phyloP scores from a whole-genome alignment of 805 yeast genomes.

The Cyberlindnera bimundalis region DNA sequence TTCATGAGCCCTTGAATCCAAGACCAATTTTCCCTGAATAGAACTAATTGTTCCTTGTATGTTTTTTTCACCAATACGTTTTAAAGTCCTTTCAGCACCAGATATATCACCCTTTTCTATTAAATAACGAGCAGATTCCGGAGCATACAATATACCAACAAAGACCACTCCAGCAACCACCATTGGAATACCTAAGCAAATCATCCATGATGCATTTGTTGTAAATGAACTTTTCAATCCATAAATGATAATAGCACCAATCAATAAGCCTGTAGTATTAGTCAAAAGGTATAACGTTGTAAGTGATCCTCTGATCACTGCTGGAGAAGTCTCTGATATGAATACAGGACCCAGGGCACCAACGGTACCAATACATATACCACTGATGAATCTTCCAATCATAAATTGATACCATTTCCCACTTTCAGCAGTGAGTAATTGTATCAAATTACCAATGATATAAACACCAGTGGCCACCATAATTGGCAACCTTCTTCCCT shows the following conservation, averaged over 20 bases:
- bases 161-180: slow-evolving; percentile 43
- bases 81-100: slow-evolving; percentile 53
- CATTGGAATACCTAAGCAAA: slow-evolving; percentile 55
- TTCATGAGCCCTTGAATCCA: slow-evolving; percentile 23
- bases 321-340: slow-evolving; percentile 64
- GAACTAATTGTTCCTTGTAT: slow-evolving; percentile 26
- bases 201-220: slow-evolving; percentile 54
- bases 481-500: slow-evolving; percentile 59
- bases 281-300: slow-evolving; percentile 62
- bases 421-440: slow-evolving; percentile 44
- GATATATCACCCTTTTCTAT: slow-evolving; percentile 45
- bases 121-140: slow-evolving; percentile 66
- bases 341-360: slow-evolving; percentile 73
- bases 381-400: slow-evolving; percentile 64
- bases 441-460: slow-evolving; percentile 55
- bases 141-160: slow-evolving; percentile 58
- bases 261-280: slow-evolving; percentile 61
- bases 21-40: slow-evolving; percentile 5
- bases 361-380: slow-evolving; percentile 68
- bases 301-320: slow-evolving; percentile 61
- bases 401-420: slow-evolving; percentile 58
- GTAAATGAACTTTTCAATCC: slow-evolving; percentile 39
- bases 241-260: slow-evolving; percentile 61
- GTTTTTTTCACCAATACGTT: slow-evolving; percentile 42
- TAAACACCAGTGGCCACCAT: slow-evolving; percentile 51